These are phyloP conservation scores for Clarireedia paspali DNA, from an alignment of 2,329 filamentous ascomycete species.

Conservation along the genomic window DNA sequence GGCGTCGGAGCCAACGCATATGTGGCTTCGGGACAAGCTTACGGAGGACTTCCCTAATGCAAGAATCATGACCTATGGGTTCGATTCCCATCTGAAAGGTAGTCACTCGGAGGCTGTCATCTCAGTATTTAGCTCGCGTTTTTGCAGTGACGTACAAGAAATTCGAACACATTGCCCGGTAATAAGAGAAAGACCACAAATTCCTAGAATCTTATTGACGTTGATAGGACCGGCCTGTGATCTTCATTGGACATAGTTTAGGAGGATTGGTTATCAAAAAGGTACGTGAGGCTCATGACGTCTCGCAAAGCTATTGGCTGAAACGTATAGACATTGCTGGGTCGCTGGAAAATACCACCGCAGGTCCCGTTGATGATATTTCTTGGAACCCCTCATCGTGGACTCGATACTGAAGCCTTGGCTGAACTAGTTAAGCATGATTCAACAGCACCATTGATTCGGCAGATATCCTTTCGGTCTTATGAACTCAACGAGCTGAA, in stretches of 20 bases:
- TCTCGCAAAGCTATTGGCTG: background rate
- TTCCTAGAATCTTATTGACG: background rate
- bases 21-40: slow-evolving; percentile 33
- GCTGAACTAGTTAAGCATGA: slow-evolving; percentile 16
- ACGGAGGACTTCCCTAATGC: slow-evolving; percentile 27
- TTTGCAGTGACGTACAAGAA: slow-evolving; percentile 20
- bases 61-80: slow-evolving; percentile 29
- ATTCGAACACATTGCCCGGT: slow-evolving; percentile 12
- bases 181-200: background rate
- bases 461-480: slow-evolving; percentile 17
- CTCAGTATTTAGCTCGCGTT: slow-evolving; percentile 5
- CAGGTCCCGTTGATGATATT: slow-evolving; percentile 18
- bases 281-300: slow-evolving; percentile 1
- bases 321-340: background rate
- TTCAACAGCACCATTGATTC: slow-evolving; percentile 14
- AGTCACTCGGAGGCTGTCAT: slow-evolving; percentile 3
- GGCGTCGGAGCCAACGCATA: slow-evolving; percentile 28
- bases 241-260: slow-evolving; percentile 32
- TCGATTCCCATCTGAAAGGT: slow-evolving; percentile 24
- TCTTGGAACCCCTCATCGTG: slow-evolving; percentile 22
- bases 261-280: slow-evolving; percentile 32
- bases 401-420: slow-evolving; percentile 18
- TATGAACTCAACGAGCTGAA: slow-evolving; percentile 14
- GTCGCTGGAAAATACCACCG: slow-evolving; percentile 8
- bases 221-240: slow-evolving; percentile 16